Conservation (phyloP, 2,329 filamentous ascomycete species). For the Fusarium brevicatenulatum region DNA sequence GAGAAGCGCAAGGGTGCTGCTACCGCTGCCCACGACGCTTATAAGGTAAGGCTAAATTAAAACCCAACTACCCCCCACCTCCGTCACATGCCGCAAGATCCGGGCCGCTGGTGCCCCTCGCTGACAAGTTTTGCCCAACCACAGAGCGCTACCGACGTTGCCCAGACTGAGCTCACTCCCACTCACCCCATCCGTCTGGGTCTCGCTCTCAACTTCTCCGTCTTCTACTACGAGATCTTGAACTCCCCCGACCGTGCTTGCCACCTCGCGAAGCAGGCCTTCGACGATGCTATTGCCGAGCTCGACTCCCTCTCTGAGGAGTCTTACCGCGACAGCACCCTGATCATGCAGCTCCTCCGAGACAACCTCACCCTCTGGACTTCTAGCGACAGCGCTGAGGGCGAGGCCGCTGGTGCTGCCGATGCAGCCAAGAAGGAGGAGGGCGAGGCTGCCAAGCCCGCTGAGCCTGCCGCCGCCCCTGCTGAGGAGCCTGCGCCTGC, state of each 20-base stretch:
- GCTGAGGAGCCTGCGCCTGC: constrained; percentile 56
- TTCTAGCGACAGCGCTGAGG: constrained; percentile 87
- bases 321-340: constrained; percentile 98
- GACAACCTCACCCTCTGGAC: constrained; percentile 99
- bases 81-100: constrained; percentile 43
- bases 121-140: constrained; percentile 86
- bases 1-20: constrained; percentile 92
- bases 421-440: constrained; percentile 70
- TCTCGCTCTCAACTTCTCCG: constrained; percentile 98
- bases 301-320: constrained; percentile 97
- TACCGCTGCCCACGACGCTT: constrained; percentile 89
- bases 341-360: constrained; percentile 98
- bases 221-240: constrained; percentile 99
- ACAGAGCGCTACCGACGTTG: constrained; percentile 99
- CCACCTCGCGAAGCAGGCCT: constrained; percentile 98
- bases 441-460: constrained; percentile 55
- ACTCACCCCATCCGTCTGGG: constrained; percentile 98
- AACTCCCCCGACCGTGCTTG: constrained; percentile 98
- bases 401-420: constrained; percentile 71
- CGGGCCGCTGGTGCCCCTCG: constrained; percentile 59
- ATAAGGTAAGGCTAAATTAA: constrained; percentile 77
- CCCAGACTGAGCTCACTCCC: constrained; percentile 95
- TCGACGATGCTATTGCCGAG: constrained; percentile 98
- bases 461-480: constrained; percentile 46
- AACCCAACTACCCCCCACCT: constrained; percentile 20